phyloP scores from a whole-genome alignment of 495 filamentous ascomycete species.

The Trichodelitschia bisporula region DNA sequence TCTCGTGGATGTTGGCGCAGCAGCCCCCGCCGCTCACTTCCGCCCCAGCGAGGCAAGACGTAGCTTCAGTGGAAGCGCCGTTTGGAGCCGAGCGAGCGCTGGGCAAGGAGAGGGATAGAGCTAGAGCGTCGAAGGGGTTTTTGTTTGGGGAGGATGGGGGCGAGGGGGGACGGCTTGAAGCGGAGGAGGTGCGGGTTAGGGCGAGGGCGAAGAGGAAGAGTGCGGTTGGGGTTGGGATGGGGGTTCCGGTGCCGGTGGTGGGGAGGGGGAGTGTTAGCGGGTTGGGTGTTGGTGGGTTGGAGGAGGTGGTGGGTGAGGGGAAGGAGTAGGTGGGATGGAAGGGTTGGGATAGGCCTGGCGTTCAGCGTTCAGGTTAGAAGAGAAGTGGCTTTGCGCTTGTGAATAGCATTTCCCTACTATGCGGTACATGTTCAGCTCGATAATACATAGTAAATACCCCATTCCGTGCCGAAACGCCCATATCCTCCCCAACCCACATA shows the following conservation, averaged over 20 bases:
- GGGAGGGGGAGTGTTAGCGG: conserved; percentile 5
- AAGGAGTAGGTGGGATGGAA: too few species aligned
- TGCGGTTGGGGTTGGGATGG: neutral
- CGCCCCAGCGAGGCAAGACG: too few species aligned
- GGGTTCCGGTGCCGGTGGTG: conserved; percentile 1
- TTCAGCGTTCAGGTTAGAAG: too few species aligned
- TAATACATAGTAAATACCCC: too few species aligned
- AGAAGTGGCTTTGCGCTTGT: too few species aligned
- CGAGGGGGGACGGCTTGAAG: conserved; percentile 1
- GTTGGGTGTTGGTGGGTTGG: conserved; percentile 9
- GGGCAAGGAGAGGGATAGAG: conserved; percentile 7
- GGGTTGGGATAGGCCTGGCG: too few species aligned
- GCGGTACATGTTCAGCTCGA: too few species aligned
- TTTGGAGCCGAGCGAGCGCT: conserved; percentile 5
- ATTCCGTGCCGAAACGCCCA: too few species aligned
- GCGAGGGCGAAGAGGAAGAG: conserved; percentile 1
- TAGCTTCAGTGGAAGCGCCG: conserved; percentile 4
- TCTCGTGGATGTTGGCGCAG: conserved; percentile 84
- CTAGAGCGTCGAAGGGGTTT: conserved; percentile 6
- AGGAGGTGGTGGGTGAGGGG: conserved; percentile 6
- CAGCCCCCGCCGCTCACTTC: conserved; percentile 12
- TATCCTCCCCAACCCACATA: too few species aligned
- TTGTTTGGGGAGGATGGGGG: conserved; percentile 12
- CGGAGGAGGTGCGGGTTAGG: neutral
- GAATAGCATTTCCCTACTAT: too few species aligned